Evolutionary conservation across 129 eudicot species (phyloP), one percentile per base, ranked within the genome.

Genomic region (Silybum marianum): DNA sequence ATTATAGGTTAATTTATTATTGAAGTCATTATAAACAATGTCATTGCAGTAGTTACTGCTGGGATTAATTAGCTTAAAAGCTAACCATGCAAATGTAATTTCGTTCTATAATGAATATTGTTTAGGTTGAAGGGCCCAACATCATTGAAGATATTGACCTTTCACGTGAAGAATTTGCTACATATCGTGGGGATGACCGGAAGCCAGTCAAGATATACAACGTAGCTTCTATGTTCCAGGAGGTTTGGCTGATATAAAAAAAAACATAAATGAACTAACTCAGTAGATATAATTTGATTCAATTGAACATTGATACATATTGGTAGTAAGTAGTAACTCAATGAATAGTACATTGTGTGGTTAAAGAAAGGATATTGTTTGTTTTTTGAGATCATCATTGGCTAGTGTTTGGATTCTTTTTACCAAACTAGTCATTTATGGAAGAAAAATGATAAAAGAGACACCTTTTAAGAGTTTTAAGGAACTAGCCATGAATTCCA

Each of bases 131-230:
- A 63, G 97, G 97, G 66, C 88, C 97, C 63, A 51, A 11, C 9
- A 89, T 81, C 23, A 90, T 88, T 77, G 90, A 87, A 38, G 91
- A 82, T 69, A 84, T 95, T 26, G 97, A 95, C 83, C 73, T 95
- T 86, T 88, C 94, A 21, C 88, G 80, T 23, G 97, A 91, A 51
- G 95, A 92, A 6, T 95, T 80, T 82, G 73, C 90, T 1, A 97
- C 92, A 74, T 92, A 95, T 80, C 90, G 87, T 80, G 97, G 92
- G 88, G 86, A 92, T 82, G 97, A 93, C 12, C 83, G 81, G 77
- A 85, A 89, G 71, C 92, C 90, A 16, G 97, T 95, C 66, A 90
- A 89, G 96, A 88, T 95, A 65, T 90, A 91, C 74, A 88, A 92
- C 51, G 86, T 91, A 5, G 79, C 84, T 23, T 77, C 97, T 34